Percentiles rank a stretch among this genome's conserved stretches.
These are phyloP conservation scores for Alloascoidea hylecoeti DNA, from an alignment of 805 yeast genomes.

Conservation along the genomic window DNA sequence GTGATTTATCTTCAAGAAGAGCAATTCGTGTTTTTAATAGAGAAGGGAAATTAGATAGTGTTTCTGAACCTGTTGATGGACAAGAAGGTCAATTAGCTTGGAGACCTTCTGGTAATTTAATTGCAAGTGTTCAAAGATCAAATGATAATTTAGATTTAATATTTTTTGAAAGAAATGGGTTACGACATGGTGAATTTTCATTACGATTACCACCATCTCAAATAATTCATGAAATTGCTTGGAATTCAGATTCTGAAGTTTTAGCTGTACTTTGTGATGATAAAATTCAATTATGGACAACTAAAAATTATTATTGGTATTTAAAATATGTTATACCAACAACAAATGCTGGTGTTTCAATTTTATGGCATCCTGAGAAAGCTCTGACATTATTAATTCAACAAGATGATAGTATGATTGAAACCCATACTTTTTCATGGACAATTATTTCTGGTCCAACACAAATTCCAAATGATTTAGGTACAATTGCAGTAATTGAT, in stretches of 20 bases:
- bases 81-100: conserved; percentile 65
- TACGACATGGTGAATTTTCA: conserved; percentile 77
- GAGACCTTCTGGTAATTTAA: conserved; percentile 83
- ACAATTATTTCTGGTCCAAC: conserved; percentile 58
- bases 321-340: conserved; percentile 62
- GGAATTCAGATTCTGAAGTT: conserved; percentile 76
- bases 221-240: conserved; percentile 36
- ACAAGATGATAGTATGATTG: conserved; percentile 28
- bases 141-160: conserved; percentile 31
- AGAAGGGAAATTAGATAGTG: conserved; percentile 66
- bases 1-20: conserved; percentile 37
- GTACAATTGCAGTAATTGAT: conserved; percentile 72
- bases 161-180: conserved; percentile 88
- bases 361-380: conserved; percentile 79
- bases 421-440: conserved; percentile 54
- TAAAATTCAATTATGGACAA: conserved; percentile 77
- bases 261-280: conserved; percentile 52
- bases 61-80: conserved; percentile 81
- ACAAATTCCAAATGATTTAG: conserved; percentile 52
- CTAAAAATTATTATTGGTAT: conserved; percentile 93
- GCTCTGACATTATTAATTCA: conserved; percentile 64
- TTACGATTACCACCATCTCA: conserved; percentile 33
- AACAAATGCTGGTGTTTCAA: conserved; percentile 17
- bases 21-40: conserved; percentile 73
- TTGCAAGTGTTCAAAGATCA: conserved; percentile 69